These are phyloP conservation scores for Pichia nanzhaoensis DNA, from an alignment of 805 yeast species.

Conservation along the genomic window DNA sequence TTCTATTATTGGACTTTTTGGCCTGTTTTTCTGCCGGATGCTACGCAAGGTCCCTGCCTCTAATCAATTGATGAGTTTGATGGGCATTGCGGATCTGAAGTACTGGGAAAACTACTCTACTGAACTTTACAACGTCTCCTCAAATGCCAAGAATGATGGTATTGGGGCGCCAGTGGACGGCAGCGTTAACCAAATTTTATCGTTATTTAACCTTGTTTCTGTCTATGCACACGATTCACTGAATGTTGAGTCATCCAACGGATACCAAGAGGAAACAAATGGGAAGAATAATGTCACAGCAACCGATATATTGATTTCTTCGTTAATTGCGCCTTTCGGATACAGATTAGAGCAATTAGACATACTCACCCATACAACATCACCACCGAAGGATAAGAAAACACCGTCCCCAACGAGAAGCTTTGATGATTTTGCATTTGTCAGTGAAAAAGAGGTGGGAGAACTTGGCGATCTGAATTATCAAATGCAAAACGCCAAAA, in stretches of 20 bases:
- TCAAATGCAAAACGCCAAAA: not conserved
- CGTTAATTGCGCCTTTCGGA: constrained; percentile 10
- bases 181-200: too few species aligned
- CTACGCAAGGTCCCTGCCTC: constrained; percentile 1
- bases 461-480: constrained; percentile 7
- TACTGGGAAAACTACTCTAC: not conserved
- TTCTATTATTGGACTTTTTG: not conserved
- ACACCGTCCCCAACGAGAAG: constrained; percentile 9
- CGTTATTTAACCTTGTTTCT: too few species aligned
- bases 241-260: not conserved
- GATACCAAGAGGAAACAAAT: not conserved
- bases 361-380: not conserved
- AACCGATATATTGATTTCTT: not conserved
- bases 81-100: not conserved
- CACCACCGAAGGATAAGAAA: not conserved
- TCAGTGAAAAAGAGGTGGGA: constrained; percentile 30
- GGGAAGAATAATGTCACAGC: not conserved
- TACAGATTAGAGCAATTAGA: not conserved
- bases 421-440: constrained; percentile 40
- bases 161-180: too few species aligned
- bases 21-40: not conserved
- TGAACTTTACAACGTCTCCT: too few species aligned
- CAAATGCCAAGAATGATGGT: too few species aligned
- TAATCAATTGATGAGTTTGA: not conserved
- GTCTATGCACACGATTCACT: not conserved